phyloP scores from a whole-genome alignment of 306 rosid genomes.

The Gastrolobium bilobum region DNA sequence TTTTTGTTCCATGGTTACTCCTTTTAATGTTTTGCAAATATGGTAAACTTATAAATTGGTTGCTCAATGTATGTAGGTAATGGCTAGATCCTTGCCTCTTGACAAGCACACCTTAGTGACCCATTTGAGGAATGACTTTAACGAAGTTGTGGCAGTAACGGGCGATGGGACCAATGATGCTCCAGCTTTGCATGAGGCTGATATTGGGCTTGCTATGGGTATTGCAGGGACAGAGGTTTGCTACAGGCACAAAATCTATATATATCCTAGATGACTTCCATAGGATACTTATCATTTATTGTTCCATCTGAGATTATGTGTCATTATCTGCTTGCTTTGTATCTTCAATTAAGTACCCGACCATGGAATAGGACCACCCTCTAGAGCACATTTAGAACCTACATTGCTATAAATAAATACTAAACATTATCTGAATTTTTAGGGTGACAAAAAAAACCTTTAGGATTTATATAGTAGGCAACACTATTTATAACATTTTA shows the following conservation, averaged over 20 bases:
- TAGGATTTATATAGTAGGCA: background rate
- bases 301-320: background rate
- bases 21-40: constrained; percentile 2
- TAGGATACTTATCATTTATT: background rate
- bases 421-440: constrained; percentile 13
- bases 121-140: constrained; percentile 64
- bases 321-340: constrained; percentile 5
- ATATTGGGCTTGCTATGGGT: constrained; percentile 96
- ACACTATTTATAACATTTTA: background rate
- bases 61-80: constrained; percentile 66
- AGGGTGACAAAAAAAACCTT: background rate
- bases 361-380: background rate
- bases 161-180: constrained; percentile 98
- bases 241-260: constrained; percentile 26
- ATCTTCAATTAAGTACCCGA: background rate
- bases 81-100: constrained; percentile 92
- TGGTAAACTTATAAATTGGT: constrained; percentile 1
- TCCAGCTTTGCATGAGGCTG: constrained; percentile 92
- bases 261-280: constrained; percentile 4
- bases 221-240: constrained; percentile 98
- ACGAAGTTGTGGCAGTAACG: constrained; percentile 94
- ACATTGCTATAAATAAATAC: background rate
- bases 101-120: constrained; percentile 91
- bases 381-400: constrained; percentile 23
- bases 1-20: constrained; percentile 13